Conservation (phyloP, 257 asterid genomes). For the Mentha longifolia region DNA sequence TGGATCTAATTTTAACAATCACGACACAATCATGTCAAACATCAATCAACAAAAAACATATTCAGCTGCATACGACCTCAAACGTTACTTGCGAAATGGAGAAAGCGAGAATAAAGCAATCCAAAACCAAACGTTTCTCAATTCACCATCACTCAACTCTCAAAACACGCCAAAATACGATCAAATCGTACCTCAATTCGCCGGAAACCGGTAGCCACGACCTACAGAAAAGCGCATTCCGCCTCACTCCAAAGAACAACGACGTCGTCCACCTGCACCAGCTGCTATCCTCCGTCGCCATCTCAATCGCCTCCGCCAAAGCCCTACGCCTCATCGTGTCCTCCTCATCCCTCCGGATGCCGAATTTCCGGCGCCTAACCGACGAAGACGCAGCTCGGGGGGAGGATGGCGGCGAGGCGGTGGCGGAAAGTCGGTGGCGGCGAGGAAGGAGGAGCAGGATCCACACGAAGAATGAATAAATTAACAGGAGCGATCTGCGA, state of each 20-base stretch:
- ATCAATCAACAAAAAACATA: constrained; percentile 9
- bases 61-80: not conserved
- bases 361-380: constrained; percentile 57
- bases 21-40: not conserved
- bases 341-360: constrained; percentile 82
- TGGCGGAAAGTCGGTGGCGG: constrained; percentile 51
- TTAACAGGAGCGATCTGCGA: constrained; percentile 43
- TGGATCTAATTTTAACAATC: not conserved
- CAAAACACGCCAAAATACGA: constrained; percentile 11
- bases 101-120: constrained; percentile 23
- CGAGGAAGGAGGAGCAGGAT: constrained; percentile 69
- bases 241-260: constrained; percentile 68
- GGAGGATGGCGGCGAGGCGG: constrained; percentile 70
- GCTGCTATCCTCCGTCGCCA: constrained; percentile 52
- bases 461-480: constrained; percentile 78
- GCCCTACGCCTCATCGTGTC: constrained; percentile 90
- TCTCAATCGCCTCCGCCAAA: constrained; percentile 82
- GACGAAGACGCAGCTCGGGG: constrained; percentile 44
- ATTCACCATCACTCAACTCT: not conserved
- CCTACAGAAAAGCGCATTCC: constrained; percentile 90
- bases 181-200: constrained; percentile 59
- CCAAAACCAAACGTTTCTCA: not conserved
- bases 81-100: constrained; percentile 1
- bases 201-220: constrained; percentile 88
- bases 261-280: constrained; percentile 71